Evolutionary conservation across 2,329 filamentous ascomycete species (phyloP), one percentile per base, ranked within the genome.

Genomic region (Diaporthe helianthi): DNA sequence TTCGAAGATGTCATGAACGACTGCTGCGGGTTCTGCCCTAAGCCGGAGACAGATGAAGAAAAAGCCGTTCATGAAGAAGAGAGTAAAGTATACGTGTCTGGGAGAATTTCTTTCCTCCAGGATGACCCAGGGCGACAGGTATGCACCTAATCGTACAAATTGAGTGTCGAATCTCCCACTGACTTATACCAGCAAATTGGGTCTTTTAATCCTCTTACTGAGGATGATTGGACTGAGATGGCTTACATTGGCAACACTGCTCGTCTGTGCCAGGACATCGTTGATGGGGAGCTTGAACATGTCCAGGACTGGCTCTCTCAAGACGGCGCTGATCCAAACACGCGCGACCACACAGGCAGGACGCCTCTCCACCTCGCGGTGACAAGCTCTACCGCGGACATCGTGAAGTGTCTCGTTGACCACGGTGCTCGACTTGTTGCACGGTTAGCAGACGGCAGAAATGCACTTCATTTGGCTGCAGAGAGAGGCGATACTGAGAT

Each of bases 151-250:
- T 1, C 3, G 9, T 52, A 12, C 4, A 19, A 17, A 19, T 2
- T 13, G 4, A n/a, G 2, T 3, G 15, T 12, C 4, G 65, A 33
- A 38, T 12, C 5, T 4, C 2, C 22, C 13, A 19, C 55, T 68
- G 4, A 68, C 49, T 44, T 17, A 5, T 12, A 53, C 22, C 70
- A 76, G 76, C 81, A 87, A 77, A 88, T 88, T 61, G 86, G 86
- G 31, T 88, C 85, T 12, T 97, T 97, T 81, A 91, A 96, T 74
- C 93, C 93, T 0, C 84, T 95, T 46, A 94, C 91, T 0, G 89
- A 93, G 51, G 86, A 93, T 63, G 93, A 96, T 76, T 97, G 93
- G 92, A 96, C 93, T 0, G 92, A 94, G 73, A 96, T 97, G 93
- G 93, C 93, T 0, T 97, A 97, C 73, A 86, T 97, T 44, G 92